Base-by-base conservation (phyloP, 2,329 filamentous ascomycete species). In the Periglandula ipomoeae region DNA sequence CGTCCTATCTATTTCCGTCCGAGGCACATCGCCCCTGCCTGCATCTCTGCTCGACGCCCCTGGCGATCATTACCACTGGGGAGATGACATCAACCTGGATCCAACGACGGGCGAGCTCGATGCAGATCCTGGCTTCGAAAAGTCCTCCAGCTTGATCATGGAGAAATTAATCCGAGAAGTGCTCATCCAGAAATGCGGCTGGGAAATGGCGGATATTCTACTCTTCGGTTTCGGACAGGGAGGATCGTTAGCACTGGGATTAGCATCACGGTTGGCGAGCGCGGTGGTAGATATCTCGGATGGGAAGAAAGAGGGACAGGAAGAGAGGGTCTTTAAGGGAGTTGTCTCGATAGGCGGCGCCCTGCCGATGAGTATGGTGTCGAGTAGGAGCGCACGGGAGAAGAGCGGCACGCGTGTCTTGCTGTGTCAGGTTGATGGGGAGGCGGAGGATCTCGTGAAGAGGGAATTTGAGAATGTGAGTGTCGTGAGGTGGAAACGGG, bases 1-100 rank as follows among this genome's bases (percentile, higher is more conserved):
- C 59, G 89, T 89, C 46, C 76, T 83, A 49, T 81, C 82, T 58
- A 77, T 95, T 47, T 78, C 87, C 6, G 71, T 94, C 38, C 85
- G 85, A 59, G 89, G 83, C 0, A 82, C 85, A 0, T 73, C 73
- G 22, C 78, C 79, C 0, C 71, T 95, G 5, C 85, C 87, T 2
- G 80, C 87, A 47, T 74, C 81, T 41, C 67, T 90, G 5, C 73
- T 81, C 11, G 51, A 45, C 11, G 41, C 13, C 24, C 7, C 26
- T 24, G 24, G 62, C 6, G 56, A 50, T 3, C 66, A 75, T 48
- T 79, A 72, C 54, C 79, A 86, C 66, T 87, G 82, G 82, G 82
- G 82, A 43, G 82, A 87, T 58, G 82, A 86, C 59, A 58, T 87
- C 45, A 62, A 65, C 7, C 65, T 86, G 27, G 73, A 78, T 51